A percentile compares a stretch with the other conserved stretches of the same genome.
Evolutionary conservation across 768 basidiomycete genomes (phyloP).

Genomic region (Pulveroboletus ravenelii): DNA sequence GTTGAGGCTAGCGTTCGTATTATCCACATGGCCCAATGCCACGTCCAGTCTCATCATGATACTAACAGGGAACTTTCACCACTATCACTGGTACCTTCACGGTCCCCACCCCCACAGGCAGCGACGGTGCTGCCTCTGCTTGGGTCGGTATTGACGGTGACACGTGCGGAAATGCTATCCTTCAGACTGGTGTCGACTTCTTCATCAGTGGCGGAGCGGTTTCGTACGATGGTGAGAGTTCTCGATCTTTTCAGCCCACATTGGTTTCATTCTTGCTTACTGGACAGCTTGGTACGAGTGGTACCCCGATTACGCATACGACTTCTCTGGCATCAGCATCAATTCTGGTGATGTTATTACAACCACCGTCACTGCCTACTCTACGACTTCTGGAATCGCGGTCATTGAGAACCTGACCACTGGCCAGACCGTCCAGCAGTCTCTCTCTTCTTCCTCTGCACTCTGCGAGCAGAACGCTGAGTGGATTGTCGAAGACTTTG

Average conservation of each 20-base stretch:
- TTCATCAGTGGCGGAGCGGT: background rate
- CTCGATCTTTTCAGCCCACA: too few relatives aligned
- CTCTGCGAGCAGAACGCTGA: slow-evolving; percentile 18
- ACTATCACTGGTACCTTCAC: slow-evolving; percentile 17
- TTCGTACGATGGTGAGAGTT: slow-evolving; percentile 13
- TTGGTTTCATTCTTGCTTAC: background rate
- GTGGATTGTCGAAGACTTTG: slow-evolving; percentile 24
- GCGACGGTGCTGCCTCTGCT: slow-evolving; percentile 9
- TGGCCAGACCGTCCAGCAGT: slow-evolving; percentile 1
- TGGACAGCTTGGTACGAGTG: slow-evolving; percentile 18
- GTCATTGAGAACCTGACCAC: slow-evolving; percentile 20
- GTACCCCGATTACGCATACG: slow-evolving; percentile 14
- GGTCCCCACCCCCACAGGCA: slow-evolving; percentile 13
- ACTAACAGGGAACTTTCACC: slow-evolving; percentile 19
- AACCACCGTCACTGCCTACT: slow-evolving; percentile 13
- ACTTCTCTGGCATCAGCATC: slow-evolving; percentile 14
- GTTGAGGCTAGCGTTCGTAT: slow-evolving; percentile 4
- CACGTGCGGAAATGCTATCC: slow-evolving; percentile 8
- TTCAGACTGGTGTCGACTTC: slow-evolving; percentile 20
- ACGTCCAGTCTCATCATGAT: background rate
- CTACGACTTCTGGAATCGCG: slow-evolving; percentile 16
- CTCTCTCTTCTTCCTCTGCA: slow-evolving; percentile 9
- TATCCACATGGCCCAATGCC: background rate
- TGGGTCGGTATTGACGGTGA: slow-evolving; percentile 26
- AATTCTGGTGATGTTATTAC: slow-evolving; percentile 14